Percentiles rank a stretch among this genome's conserved stretches.
Evolutionary conservation across 352 stramenopile species (phyloP).

Genomic region (Phytophthora boehmeriae): DNA sequence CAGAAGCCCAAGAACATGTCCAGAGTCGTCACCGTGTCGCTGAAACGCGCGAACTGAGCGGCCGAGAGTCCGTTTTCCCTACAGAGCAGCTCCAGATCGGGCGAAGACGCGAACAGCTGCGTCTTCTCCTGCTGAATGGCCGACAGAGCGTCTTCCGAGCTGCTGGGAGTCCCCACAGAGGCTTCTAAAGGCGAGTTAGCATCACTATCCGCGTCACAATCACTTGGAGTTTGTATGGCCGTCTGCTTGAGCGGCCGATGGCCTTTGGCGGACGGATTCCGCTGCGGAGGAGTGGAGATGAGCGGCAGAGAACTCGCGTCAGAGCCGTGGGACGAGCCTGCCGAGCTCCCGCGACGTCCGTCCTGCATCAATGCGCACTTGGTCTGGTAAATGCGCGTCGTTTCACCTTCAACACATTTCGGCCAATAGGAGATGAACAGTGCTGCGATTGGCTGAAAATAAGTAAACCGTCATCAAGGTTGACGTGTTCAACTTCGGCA

Average conservation of each 20-base stretch:
- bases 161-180: background rate
- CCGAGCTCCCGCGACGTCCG: constrained; percentile 2
- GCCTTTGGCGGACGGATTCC: constrained; percentile 15
- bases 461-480: too few relatives aligned
- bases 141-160: constrained; percentile 20
- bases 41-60: constrained; percentile 59
- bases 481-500: too few relatives aligned
- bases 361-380: constrained; percentile 2
- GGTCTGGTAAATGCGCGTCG: constrained; percentile 4
- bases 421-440: too few relatives aligned
- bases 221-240: background rate
- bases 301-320: constrained; percentile 25
- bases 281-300: constrained; percentile 11
- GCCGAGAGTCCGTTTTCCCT: constrained; percentile 64
- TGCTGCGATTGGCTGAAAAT: too few relatives aligned
- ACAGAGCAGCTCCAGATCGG: constrained; percentile 69
- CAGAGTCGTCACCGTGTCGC: constrained; percentile 41
- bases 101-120: constrained; percentile 45
- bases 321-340: background rate
- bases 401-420: constrained; percentile 5
- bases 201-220: constrained; percentile 17
- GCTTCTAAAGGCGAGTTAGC: background rate
- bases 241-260: constrained; percentile 15
- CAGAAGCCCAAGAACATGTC: constrained; percentile 87
- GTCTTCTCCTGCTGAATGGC: constrained; percentile 37